Base-by-base conservation (phyloP, 805 yeast genomes). In the Saccharomycopsis selenospora region DNA sequence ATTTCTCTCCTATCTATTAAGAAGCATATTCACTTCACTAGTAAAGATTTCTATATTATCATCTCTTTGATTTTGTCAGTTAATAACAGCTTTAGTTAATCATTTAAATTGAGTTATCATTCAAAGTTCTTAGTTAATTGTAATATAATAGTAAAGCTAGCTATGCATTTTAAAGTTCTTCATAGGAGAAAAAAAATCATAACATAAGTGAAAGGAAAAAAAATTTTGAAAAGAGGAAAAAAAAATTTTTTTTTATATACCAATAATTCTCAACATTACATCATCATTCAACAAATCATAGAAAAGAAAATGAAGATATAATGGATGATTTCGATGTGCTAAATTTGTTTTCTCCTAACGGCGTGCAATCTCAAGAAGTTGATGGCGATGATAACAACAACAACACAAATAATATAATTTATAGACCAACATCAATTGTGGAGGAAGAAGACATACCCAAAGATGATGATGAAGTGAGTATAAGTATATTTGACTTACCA, bases 401-500 rank as follows among this genome's bases (percentile, higher is more conserved):
- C 11, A 11, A 36, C 14, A 36, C 17, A n/a, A 14, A 10, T 20
- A 14, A 36, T 13, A 14, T 36, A 36, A 10, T 14, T 13, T 11
- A 11, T 10, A 36, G 40, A 36, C 40, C 40, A 36, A 10, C 17
- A 36, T n/a, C n/a, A 14, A 20, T 14, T 36, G 17, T n/a, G 17
- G 17, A 11, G 40, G 29, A 11, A 10, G 30, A 40, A 11, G n/a
- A n/a, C 10, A n/a, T 8, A n/a, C 24, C 30, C 11, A 43, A 42
- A 2, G 60, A 60, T 17, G 59, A 57, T 13, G 55, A 57, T 18
- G 63, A 56, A 23, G 58, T 53, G 1, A 72, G 73, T 0, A 54
- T 81, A 1, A 82, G 79, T 49, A 57, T 73, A 0, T 65, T 81
- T 3, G 91, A 85, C 57, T 62, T 84, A 2, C 91, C 93, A 0